These are phyloP conservation scores for Amaranthus tricolor DNA, from an alignment of 179 eudicot genomes.

Conservation along the genomic window DNA sequence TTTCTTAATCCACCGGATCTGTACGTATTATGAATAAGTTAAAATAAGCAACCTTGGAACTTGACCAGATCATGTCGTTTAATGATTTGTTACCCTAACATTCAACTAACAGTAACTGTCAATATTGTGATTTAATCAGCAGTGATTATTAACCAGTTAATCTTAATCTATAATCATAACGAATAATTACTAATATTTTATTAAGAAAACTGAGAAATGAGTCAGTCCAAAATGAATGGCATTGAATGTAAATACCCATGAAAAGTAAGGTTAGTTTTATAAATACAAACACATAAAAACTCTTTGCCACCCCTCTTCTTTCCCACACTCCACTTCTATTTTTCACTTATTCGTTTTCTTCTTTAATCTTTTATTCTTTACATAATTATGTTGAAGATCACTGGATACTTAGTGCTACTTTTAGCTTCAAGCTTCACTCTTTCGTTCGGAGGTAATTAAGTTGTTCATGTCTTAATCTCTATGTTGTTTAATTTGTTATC, in stretches of 20 bases:
- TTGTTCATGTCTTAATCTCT: too few relatives aligned
- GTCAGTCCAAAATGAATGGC: slow-evolving; percentile 26
- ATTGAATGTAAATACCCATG: slow-evolving; percentile 12
- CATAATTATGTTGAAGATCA: slow-evolving; percentile 19
- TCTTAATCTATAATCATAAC: too few relatives aligned
- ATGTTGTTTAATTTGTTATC: too few relatives aligned
- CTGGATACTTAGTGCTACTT: slow-evolving; percentile 30
- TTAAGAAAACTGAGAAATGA: background rate
- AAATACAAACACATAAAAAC: slow-evolving; percentile 26
- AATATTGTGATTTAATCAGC: background rate
- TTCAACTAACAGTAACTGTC: slow-evolving; percentile 20
- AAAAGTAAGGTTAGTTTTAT: slow-evolving; percentile 8
- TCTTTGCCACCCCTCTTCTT: slow-evolving; percentile 7
- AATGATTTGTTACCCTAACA: slow-evolving; percentile 22
- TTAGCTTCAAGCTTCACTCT: slow-evolving; percentile 35
- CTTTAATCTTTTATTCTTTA: background rate
- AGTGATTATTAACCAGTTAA: background rate
- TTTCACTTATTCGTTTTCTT: background rate
- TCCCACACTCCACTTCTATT: background rate
- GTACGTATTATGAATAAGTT: too few relatives aligned
- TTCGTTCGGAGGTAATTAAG: slow-evolving; percentile 36
- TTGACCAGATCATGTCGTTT: background rate
- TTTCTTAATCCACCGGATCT: too few relatives aligned
- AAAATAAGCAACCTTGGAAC: too few relatives aligned
- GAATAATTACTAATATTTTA: background rate